Evolutionary conservation across 2,329 filamentous ascomycete genomes (phyloP).

Genomic region (Neophaeococcomyces mojaviensis): DNA sequence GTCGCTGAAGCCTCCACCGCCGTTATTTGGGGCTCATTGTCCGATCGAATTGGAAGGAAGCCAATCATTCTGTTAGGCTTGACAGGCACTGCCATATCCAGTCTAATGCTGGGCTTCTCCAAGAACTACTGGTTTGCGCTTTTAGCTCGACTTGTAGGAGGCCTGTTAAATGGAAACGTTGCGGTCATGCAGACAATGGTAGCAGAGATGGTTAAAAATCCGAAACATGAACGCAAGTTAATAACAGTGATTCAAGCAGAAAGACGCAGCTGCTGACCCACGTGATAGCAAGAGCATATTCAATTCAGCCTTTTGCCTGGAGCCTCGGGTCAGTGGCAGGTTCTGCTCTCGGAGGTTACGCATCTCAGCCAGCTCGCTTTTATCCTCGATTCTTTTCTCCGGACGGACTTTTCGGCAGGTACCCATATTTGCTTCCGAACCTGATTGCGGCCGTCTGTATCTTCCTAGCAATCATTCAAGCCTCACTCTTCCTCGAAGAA

Average conservation of each 20-base stretch:
- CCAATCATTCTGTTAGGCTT: slow-evolving; percentile 32
- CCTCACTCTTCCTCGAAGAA: slow-evolving; percentile 17
- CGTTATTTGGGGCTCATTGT: slow-evolving; percentile 37
- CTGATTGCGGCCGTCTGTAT: slow-evolving; percentile 15
- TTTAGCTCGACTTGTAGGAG: slow-evolving; percentile 45
- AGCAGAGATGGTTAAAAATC: slow-evolving; percentile 60
- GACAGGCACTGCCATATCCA: slow-evolving; percentile 33
- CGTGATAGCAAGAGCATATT: slow-evolving; percentile 16
- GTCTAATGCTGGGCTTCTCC: slow-evolving; percentile 37
- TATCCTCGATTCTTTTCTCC: slow-evolving; percentile 16
- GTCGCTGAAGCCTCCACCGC: slow-evolving; percentile 38
- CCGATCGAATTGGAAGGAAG: slow-evolving; percentile 33
- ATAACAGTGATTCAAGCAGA: background rate
- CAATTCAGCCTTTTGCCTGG: slow-evolving; percentile 20
- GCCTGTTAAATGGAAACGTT: slow-evolving; percentile 63
- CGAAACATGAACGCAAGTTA: slow-evolving; percentile 35
- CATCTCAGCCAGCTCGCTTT: slow-evolving; percentile 17
- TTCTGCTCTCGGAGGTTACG: slow-evolving; percentile 16
- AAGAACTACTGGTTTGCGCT: slow-evolving; percentile 38
- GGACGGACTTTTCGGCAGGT: slow-evolving; percentile 18
- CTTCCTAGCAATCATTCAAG: slow-evolving; percentile 16
- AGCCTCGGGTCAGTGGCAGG: slow-evolving; percentile 17
- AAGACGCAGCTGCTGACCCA: background rate
- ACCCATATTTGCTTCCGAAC: slow-evolving; percentile 20
- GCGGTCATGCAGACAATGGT: slow-evolving; percentile 70